Conservation (phyloP, 106 monocot species). For the Dendrobium officinale region DNA sequence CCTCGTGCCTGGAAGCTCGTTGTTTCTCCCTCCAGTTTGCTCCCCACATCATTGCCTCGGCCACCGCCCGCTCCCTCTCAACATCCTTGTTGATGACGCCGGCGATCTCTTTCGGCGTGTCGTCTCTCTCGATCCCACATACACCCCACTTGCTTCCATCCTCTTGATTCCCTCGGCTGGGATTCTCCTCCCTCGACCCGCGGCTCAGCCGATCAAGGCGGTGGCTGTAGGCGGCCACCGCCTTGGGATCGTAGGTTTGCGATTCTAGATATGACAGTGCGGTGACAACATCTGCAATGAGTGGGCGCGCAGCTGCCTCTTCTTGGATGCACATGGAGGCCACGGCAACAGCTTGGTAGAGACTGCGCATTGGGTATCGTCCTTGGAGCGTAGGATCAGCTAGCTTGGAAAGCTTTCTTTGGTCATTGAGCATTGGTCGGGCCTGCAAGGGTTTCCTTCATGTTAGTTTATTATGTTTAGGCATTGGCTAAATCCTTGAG, state of each 20-base stretch:
- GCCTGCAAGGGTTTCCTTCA: conserved; percentile 30
- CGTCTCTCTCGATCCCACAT: conserved; percentile 13
- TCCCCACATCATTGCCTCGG: conserved; percentile 87
- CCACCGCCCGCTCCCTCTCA: conserved; percentile 53
- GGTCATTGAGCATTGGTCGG: conserved; percentile 58
- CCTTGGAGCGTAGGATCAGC: conserved; percentile 61
- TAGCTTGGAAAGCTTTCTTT: conserved; percentile 51
- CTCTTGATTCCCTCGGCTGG: neutral
- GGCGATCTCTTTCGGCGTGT: conserved; percentile 21
- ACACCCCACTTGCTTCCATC: conserved; percentile 12
- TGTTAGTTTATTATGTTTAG: neutral
- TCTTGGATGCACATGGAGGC: conserved; percentile 89
- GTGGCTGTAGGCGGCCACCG: neutral
- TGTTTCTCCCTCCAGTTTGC: conserved; percentile 63
- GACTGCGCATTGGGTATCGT: conserved; percentile 58
- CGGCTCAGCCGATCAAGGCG: neutral
- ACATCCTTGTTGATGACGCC: conserved; percentile 20
- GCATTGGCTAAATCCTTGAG: neutral
- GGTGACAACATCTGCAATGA: conserved; percentile 75
- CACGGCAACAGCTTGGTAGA: conserved; percentile 75
- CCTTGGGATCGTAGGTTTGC: conserved; percentile 45
- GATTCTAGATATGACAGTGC: conserved; percentile 70
- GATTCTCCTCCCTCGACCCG: conserved; percentile 3
- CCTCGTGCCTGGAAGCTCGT: conserved; percentile 12
- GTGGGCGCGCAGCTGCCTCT: conserved; percentile 60